A percentile compares a stretch with the other conserved stretches of the same genome.
These are phyloP conservation scores for Schoenoplectus tabernaemontani DNA, from an alignment of 202 grass and related monocot genomes.

Conservation along the genomic window DNA sequence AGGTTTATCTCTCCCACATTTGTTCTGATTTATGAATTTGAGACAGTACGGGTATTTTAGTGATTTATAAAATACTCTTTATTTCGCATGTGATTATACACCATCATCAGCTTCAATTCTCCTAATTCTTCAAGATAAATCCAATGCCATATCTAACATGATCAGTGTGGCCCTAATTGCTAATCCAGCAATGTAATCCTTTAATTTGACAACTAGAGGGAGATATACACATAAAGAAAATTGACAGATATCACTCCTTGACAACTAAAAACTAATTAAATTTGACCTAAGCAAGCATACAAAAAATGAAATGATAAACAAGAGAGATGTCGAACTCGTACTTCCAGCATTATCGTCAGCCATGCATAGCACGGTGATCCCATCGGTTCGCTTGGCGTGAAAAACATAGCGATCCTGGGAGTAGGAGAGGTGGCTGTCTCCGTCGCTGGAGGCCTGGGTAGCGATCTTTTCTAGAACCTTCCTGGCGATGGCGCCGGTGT, in stretches of 20 bases:
- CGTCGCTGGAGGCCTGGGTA: constrained; percentile 37
- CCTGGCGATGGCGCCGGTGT: constrained; percentile 64
- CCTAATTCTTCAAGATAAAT: background rate
- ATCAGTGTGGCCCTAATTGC: too few relatives aligned
- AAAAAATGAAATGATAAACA: background rate
- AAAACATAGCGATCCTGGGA: constrained; percentile 90
- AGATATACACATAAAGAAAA: background rate
- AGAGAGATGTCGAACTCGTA: constrained; percentile 34
- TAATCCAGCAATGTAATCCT: background rate
- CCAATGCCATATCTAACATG: too few relatives aligned
- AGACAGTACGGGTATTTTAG: background rate
- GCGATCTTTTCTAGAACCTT: constrained; percentile 72
- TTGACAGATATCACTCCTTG: background rate
- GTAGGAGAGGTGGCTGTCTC: constrained; percentile 94
- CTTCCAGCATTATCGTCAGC: constrained; percentile 79
- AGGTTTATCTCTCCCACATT: background rate
- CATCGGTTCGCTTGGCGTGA: constrained; percentile 90
- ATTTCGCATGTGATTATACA: background rate
- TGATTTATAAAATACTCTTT: background rate
- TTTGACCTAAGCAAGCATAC: too few relatives aligned
- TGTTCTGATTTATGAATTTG: background rate
- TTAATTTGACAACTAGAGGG: background rate
- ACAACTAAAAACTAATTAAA: background rate
- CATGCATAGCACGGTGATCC: constrained; percentile 91
- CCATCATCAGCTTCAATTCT: background rate